A percentile compares a stretch with the other conserved stretches of the same genome.
Conservation (phyloP, 1,284 basidiomycete species). For the Exobasidium cylindrosporum region DNA sequence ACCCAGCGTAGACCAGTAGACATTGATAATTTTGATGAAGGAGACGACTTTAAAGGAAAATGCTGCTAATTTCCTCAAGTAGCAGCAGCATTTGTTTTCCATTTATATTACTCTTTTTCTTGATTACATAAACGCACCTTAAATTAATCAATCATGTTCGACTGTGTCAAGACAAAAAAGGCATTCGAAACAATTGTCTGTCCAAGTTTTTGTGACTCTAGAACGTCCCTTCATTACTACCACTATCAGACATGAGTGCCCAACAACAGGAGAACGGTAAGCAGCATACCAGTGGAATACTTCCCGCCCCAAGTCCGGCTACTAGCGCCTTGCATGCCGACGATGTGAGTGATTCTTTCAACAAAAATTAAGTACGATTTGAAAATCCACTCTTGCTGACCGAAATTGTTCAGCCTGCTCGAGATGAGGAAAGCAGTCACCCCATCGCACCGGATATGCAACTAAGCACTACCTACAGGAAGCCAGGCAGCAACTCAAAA, state of each 20-base stretch:
- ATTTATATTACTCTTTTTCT: neutral
- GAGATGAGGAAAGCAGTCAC: neutral
- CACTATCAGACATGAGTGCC: no score
- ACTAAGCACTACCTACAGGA: slow-evolving; percentile 17
- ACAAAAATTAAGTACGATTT: no score
- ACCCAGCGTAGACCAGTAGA: slow-evolving; percentile 34
- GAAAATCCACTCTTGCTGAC: no score
- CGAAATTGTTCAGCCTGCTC: slow-evolving; percentile 1
- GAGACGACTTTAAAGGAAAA: neutral
- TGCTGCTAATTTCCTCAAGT: neutral
- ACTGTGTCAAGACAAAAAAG: no score
- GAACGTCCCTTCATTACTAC: no score
- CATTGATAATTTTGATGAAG: neutral
- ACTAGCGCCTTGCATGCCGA: slow-evolving; percentile 9
- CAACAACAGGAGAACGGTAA: no score
- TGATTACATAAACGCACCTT: no score
- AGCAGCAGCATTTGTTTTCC: neutral
- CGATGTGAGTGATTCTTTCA: slow-evolving; percentile 8
- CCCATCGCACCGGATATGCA: slow-evolving; percentile 18
- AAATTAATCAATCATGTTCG: no score
- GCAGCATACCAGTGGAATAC: neutral
- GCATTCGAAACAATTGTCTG: no score
- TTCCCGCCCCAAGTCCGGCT: neutral
- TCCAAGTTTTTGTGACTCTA: no score
- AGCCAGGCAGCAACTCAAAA: slow-evolving; percentile 13